Conservation (phyloP, 2,329 filamentous ascomycete genomes). For the Ophiostoma tasmaniense region DNA sequence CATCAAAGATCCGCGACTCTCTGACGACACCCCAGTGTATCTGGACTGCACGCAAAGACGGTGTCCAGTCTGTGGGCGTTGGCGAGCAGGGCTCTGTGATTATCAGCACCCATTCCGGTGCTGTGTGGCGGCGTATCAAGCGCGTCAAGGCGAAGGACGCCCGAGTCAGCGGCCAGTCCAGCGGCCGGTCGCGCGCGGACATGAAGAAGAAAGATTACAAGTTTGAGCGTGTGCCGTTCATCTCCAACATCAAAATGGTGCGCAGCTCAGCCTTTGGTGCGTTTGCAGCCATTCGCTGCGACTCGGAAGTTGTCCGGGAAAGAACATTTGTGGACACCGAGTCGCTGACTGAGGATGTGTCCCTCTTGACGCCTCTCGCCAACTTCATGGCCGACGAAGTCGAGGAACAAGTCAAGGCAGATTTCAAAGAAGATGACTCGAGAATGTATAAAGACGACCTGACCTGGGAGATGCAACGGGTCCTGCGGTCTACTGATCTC, state of each 20-base stretch:
- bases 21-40: constrained; percentile 71
- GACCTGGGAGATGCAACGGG: background rate
- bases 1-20: constrained; percentile 77
- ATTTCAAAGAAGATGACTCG: background rate
- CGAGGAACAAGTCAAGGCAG: background rate
- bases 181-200: constrained; percentile 28
- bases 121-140: constrained; percentile 83
- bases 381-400: background rate
- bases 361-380: constrained; percentile 54
- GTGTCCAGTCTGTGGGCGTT: constrained; percentile 76
- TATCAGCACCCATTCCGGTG: constrained; percentile 83
- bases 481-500: background rate
- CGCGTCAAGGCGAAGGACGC: constrained; percentile 70
- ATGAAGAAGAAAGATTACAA: constrained; percentile 82
- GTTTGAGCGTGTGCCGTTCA: constrained; percentile 79
- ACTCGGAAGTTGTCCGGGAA: constrained; percentile 68
- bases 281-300: constrained; percentile 77
- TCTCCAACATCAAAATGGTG: constrained; percentile 77
- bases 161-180: constrained; percentile 26
- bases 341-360: constrained; percentile 65
- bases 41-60: constrained; percentile 83
- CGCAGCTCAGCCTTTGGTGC: constrained; percentile 84
- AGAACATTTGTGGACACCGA: constrained; percentile 58
- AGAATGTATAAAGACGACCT: background rate
- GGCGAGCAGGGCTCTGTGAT: constrained; percentile 93